Base-by-base conservation (phyloP, 164 flowering plant species). In the Pachysandra terminalis region DNA sequence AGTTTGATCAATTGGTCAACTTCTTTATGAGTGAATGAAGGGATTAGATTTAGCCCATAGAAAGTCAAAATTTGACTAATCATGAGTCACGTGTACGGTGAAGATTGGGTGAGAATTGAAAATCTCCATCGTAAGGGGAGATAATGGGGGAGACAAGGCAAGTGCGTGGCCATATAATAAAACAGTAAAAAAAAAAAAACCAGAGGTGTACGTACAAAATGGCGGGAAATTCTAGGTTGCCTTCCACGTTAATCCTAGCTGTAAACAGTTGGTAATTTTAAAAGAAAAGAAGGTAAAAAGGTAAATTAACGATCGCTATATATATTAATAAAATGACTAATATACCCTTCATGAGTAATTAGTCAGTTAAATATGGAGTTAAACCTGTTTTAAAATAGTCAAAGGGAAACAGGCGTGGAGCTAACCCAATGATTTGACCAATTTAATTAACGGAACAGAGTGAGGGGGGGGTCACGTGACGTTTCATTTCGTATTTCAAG, bases 401-500 rank as follows among this genome's bases (percentile, higher is more conserved):
- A 73, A 73, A 70, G 49, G 6, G 52, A 27, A 14, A 17, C 70
- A 35, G 67, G 56, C 63, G 71, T 59, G 73, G n/a, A 66, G 52
- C 17, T 22, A 53, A 57, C 13, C 70, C 72, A 66, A 74, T 22
- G 68, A 64, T 63, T 74, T 82, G 83, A 83, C 84, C 71, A 69
- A 73, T 68, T 25, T 72, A 49, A 65, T 45, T 63, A 64, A 70
- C 68, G 27, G 67, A 58, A 68, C 76, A 77, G 81, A 73, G 77
- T 32, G 55, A 74, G 69, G 73, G 69, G 73, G 61, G 76, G 77
- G 79, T 77, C 85, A 79, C 84, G 81, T 83, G 85, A 74, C 74
- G 54, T 19, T 53, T 5, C 17, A 12, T 37, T 77, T 59, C 77
- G 71, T 6, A 51, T 26, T 21, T 53, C 75, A 66, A 74, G 80